phyloP scores from a whole-genome alignment of 805 yeast genomes.

The Starmerella khaoyaiensis region DNA sequence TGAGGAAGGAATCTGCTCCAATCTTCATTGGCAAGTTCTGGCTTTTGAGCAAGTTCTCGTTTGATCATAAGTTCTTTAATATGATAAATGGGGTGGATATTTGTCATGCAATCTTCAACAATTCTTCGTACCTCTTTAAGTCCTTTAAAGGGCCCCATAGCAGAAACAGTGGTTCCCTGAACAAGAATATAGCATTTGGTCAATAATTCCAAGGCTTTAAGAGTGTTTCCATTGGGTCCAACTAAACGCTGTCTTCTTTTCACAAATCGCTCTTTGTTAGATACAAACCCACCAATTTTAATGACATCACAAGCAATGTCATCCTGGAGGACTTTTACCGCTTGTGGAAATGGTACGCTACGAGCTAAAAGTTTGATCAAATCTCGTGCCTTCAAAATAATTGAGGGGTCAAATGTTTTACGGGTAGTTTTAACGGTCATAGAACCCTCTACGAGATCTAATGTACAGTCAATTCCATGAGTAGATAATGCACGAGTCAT shows the following conservation, averaged over 20 bases:
- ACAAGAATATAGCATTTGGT: slow-evolving; percentile 94
- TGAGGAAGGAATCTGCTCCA: slow-evolving; percentile 95
- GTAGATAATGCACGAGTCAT: slow-evolving; percentile 68
- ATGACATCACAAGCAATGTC: slow-evolving; percentile 93
- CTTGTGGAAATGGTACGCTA: slow-evolving; percentile 95
- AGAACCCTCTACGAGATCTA: slow-evolving; percentile 89
- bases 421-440: slow-evolving; percentile 95
- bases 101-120: slow-evolving; percentile 95
- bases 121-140: slow-evolving; percentile 83
- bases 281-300: slow-evolving; percentile 79
- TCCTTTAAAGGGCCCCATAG: slow-evolving; percentile 93
- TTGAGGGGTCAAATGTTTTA: slow-evolving; percentile 90
- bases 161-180: slow-evolving; percentile 94
- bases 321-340: slow-evolving; percentile 78
- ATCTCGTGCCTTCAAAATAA: slow-evolving; percentile 87
- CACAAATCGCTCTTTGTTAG: slow-evolving; percentile 84
- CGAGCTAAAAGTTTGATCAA: slow-evolving; percentile 84
- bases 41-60: slow-evolving; percentile 86
- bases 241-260: slow-evolving; percentile 92
- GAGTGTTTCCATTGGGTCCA: slow-evolving; percentile 94
- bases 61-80: slow-evolving; percentile 96
- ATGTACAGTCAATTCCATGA: slow-evolving; percentile 61
- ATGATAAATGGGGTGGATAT: slow-evolving; percentile 94
- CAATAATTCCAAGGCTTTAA: slow-evolving; percentile 85
- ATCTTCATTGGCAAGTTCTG: slow-evolving; percentile 89